A percentile compares a stretch with the other conserved stretches of the same genome.
These are phyloP conservation scores for Dimargaris cristalligena DNA, from an alignment of 192 early-diverging fungal genomes.

Conservation along the genomic window DNA sequence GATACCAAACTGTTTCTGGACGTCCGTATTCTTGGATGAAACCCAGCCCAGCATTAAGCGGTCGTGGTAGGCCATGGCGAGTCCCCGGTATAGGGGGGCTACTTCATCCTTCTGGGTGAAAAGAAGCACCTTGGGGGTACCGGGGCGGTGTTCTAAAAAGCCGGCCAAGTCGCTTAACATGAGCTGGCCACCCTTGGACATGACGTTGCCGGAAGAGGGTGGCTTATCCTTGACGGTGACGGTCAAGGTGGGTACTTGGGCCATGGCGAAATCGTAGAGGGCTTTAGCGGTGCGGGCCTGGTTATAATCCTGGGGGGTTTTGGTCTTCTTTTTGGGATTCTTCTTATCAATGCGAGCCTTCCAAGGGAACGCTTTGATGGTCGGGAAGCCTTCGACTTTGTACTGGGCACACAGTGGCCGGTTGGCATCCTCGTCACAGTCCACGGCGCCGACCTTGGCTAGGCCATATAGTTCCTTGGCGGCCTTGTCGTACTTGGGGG, in stretches of 20 bases:
- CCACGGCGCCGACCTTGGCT: constrained; percentile 71
- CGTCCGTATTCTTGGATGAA: constrained; percentile 26
- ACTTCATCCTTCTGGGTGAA: constrained; percentile 61
- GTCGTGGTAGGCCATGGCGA: constrained; percentile 58
- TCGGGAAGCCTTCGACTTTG: constrained; percentile 75
- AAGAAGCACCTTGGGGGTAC: constrained; percentile 48
- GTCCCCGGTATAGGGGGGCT: constrained; percentile 70
- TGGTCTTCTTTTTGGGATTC: constrained; percentile 19
- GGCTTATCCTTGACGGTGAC: constrained; percentile 3
- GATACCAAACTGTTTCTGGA: constrained; percentile 38
- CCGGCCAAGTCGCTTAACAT: constrained; percentile 22
- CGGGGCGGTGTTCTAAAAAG: constrained; percentile 31
- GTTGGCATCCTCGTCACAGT: constrained; percentile 79
- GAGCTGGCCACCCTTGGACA: constrained; percentile 15
- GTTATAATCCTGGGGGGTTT: constrained; percentile 41
- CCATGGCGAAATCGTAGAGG: constrained; percentile 53
- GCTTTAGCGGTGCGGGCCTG: constrained; percentile 53
- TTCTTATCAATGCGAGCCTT: constrained; percentile 26
- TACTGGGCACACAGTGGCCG: constrained; percentile 57
- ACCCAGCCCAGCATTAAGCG: constrained; percentile 60
- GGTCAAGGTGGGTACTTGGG: constrained; percentile 38
- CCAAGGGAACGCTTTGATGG: constrained; percentile 61
- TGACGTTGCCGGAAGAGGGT: constrained; percentile 17
- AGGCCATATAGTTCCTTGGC: constrained; percentile 69
- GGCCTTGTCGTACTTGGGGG: constrained; percentile 78